A percentile compares a stretch with the other conserved stretches of the same genome.
These are phyloP conservation scores for Stemphylium vesicarium DNA, from an alignment of 2,329 filamentous ascomycete species.

Conservation along the genomic window DNA sequence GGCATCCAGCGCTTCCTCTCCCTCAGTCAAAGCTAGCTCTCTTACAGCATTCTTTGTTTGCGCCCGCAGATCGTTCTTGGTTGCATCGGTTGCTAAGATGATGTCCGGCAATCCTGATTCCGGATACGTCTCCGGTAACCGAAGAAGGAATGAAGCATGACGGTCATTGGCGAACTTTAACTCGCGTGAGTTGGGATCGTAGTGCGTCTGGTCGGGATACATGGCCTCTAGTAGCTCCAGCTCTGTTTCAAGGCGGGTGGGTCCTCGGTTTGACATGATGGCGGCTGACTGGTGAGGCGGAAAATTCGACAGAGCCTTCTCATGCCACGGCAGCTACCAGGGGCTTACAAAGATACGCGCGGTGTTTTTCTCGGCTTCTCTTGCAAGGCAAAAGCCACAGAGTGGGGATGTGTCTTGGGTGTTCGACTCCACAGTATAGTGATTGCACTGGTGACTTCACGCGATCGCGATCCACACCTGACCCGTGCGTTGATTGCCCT, in stretches of 20 bases:
- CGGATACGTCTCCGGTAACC: conserved; percentile 51
- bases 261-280: conserved; percentile 16
- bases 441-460: conserved; percentile 5
- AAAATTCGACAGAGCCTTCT: not conserved
- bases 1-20: conserved; percentile 53
- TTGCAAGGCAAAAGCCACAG: not conserved
- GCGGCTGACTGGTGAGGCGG: not conserved
- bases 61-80: conserved; percentile 48
- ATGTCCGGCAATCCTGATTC: conserved; percentile 46
- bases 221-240: conserved; percentile 53
- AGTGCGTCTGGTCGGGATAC: conserved; percentile 52
- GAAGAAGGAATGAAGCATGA: conserved; percentile 41
- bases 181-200: conserved; percentile 43
- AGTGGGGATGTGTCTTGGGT: conserved; percentile 6
- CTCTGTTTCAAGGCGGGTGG: conserved; percentile 44
- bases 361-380: conserved; percentile 2
- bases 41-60: conserved; percentile 38
- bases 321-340: not conserved
- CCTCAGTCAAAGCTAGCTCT: conserved; percentile 36
- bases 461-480: conserved; percentile 4
- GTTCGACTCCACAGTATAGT: conserved; percentile 2
- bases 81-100: conserved; percentile 44
- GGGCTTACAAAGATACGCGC: not conserved
- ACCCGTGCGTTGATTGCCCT: conserved; percentile 1
- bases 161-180: conserved; percentile 44